These are phyloP conservation scores for Pinus albicaulis DNA, from an alignment of 75 land plant species.

Conservation along the genomic window DNA sequence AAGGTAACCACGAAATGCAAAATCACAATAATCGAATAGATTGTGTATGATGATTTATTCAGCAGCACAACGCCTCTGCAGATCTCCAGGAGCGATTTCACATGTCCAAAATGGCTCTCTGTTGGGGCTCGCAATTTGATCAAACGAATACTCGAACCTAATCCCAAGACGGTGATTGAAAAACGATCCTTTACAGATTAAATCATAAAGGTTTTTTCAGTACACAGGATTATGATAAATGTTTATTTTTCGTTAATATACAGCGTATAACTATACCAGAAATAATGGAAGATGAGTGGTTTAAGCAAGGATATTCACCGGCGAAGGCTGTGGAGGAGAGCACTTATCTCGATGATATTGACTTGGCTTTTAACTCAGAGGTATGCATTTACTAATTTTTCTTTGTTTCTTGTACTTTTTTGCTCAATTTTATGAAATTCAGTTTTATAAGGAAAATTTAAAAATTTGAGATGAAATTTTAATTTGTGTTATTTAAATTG, in stretches of 20 bases:
- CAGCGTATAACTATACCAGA: slow-evolving; percentile 56
- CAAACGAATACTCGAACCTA: slow-evolving; percentile 72
- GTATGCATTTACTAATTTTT: slow-evolving; percentile 12
- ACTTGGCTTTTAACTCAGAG: slow-evolving; percentile 19
- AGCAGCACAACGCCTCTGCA: slow-evolving; percentile 12
- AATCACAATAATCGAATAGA: neutral
- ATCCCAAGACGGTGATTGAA: slow-evolving; percentile 41
- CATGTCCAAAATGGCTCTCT: slow-evolving; percentile 79
- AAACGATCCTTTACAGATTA: no score
- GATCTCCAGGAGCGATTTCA: slow-evolving; percentile 69
- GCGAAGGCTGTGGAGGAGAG: slow-evolving; percentile 32
- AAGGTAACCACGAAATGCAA: slow-evolving; percentile 34
- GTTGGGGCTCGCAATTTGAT: slow-evolving; percentile 65
- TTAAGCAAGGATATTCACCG: slow-evolving; percentile 61
- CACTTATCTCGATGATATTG: slow-evolving; percentile 14
- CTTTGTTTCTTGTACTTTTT: no score
- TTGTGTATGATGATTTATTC: no score
- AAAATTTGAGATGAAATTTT: no score
- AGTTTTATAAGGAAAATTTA: no score
- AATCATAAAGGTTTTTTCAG: neutral
- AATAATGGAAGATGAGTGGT: slow-evolving; percentile 78
- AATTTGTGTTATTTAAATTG: no score
- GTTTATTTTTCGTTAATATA: neutral
- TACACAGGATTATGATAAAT: neutral
- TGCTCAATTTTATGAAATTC: no score